Evolutionary conservation across 208 protist species (phyloP), one percentile per base, ranked within the genome.

Genomic region (Acanthamoeba culbertsoni): DNA sequence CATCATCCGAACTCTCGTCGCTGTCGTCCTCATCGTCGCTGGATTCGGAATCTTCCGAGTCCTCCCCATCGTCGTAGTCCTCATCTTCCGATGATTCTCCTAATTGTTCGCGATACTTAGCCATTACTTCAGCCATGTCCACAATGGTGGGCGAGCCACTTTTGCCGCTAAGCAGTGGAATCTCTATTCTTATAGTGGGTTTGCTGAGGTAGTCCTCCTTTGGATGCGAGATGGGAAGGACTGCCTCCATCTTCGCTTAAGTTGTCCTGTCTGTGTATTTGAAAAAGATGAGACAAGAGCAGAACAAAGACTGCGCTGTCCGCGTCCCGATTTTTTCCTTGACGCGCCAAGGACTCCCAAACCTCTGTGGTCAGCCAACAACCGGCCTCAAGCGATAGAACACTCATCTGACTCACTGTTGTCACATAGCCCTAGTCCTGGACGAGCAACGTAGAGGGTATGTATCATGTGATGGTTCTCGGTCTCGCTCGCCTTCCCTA

Each of bases 71-170:
- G 10, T 82, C 42, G 28, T 82, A 82, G 37, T 82, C 71, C 20
- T 82, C 71, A 82, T 82, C 71, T 55, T 82, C 71, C 4, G 71
- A 82, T 16, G 71, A 82, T 53, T 82, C 71, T 37, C 71, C 71
- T 8, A 82, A 37, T 55, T 82, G 71, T 35, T 51, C 71, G 28
- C 71, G 71, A 82, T 82, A 82, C 71, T 82, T 82, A 43, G 71
- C 71, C 71, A 82, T 82, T 35, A 35, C 71, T 40, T 82, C 71
- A 2, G 71, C 71, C 16, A 82, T 82, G 71, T 82, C 71, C n/a
- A 82, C 71, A 14, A 82, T 82, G 1, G 71, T 82, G 71, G 71
- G 71, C 42, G 71, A 6, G 20, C 6, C 37, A 3, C 42, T 82
- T 28, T 82, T 53, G 2, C 26, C 45, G 26, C 37, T 77, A 40